Percentiles rank a stretch among this genome's conserved stretches.
phyloP scores from a whole-genome alignment of 169 alveolate genomes.

The Plasmodium cynomolgi region DNA sequence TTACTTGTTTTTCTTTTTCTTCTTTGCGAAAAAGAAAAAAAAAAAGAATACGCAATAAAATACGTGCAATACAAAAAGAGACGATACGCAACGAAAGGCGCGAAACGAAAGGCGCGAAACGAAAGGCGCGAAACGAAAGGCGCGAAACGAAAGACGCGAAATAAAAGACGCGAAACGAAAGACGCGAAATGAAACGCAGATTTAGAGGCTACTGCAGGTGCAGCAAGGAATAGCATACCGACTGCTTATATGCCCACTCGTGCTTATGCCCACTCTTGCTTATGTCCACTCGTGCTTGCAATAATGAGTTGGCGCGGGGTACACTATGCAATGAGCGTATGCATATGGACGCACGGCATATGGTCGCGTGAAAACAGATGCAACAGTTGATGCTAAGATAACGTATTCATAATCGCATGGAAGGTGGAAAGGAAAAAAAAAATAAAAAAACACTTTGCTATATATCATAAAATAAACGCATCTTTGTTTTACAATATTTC shows the following conservation, averaged over 20 bases:
- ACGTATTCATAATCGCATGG: neutral
- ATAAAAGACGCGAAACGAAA: neutral
- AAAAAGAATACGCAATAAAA: neutral
- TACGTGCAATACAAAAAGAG: neutral
- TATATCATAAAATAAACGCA: too few species aligned
- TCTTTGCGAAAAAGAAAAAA: slow-evolving; percentile 1
- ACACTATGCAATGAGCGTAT: neutral
- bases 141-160: neutral
- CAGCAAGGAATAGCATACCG: neutral
- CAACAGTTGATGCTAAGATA: neutral
- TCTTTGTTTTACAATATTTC: too few species aligned
- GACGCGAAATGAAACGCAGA: neutral
- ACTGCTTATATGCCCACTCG: too few species aligned
- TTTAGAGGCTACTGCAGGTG: neutral
- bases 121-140: neutral
- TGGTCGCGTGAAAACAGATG: neutral
- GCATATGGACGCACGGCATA: neutral
- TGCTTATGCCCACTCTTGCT: too few species aligned
- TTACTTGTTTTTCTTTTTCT: neutral
- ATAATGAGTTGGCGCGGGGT: neutral
- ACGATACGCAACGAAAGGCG: neutral
- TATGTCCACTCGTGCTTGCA: neutral
- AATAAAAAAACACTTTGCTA: too few species aligned
- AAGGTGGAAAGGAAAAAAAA: neutral
- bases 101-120: neutral